Evolutionary conservation across 2,329 filamentous ascomycete genomes (phyloP).

Genomic region (Paramyrothecium roridum): DNA sequence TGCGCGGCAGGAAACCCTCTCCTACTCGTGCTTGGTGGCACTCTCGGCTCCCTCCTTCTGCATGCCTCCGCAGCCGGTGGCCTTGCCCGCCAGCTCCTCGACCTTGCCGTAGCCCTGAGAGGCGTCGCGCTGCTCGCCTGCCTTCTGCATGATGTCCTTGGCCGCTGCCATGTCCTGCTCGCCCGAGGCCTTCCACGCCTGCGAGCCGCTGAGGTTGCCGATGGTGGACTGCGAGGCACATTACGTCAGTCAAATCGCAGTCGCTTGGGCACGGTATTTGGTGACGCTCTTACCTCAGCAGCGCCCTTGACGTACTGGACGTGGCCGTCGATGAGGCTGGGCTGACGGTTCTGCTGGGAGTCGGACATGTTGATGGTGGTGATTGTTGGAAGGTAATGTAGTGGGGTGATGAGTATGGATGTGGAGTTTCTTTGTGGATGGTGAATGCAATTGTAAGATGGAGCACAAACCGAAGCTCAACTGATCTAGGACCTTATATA

Average conservation of each 20-base stretch:
- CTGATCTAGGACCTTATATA: background rate
- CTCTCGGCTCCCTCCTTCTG: conserved; percentile 57
- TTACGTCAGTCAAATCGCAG: conserved; percentile 1
- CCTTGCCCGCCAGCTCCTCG: conserved; percentile 62
- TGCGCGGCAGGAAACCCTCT: background rate
- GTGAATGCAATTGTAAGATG: background rate
- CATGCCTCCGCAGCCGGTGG: conserved; percentile 69
- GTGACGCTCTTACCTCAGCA: conserved; percentile 50
- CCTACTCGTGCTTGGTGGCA: conserved; percentile 26
- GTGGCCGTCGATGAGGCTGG: conserved; percentile 61
- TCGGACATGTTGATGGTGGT: conserved; percentile 20
- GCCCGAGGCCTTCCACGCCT: conserved; percentile 62
- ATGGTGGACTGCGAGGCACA: conserved; percentile 45
- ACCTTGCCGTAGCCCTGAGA: conserved; percentile 56
- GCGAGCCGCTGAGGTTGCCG: conserved; percentile 58
- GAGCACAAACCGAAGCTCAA: background rate
- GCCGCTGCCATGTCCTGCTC: conserved; percentile 62
- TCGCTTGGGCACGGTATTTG: background rate
- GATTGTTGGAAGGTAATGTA: background rate
- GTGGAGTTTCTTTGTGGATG: background rate
- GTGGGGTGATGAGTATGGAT: conserved; percentile 5
- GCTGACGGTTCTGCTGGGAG: conserved; percentile 34
- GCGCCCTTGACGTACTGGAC: conserved; percentile 68
- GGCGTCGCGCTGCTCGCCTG: conserved; percentile 53
- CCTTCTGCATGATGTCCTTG: conserved; percentile 60